Evolutionary conservation across 73 alveolate genomes (phyloP).

Genomic region (Paraurostyla sp.): DNA sequence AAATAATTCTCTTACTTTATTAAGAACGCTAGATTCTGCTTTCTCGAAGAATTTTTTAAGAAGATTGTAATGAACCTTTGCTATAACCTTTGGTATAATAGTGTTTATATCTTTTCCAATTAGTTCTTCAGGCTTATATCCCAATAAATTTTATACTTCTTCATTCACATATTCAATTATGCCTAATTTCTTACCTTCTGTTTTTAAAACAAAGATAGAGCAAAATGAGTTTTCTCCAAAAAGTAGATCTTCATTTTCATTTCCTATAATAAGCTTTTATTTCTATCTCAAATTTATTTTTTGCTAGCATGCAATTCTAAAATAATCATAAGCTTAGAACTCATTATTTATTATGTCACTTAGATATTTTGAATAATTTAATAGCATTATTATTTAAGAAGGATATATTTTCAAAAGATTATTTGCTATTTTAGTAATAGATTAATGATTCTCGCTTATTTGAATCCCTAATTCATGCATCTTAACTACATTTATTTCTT

Average conservation of each 20-base stretch:
- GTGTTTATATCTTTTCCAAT: conserved; percentile 42
- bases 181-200: conserved; percentile 11
- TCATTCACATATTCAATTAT: conserved; percentile 42
- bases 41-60: conserved; percentile 36
- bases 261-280: neutral
- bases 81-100: conserved; percentile 42
- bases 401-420: conserved; percentile 15
- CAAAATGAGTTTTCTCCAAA: conserved; percentile 53
- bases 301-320: neutral
- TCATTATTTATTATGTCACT: conserved; percentile 40
- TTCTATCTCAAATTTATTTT: neutral
- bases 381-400: neutral
- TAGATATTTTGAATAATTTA: conserved; percentile 21
- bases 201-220: conserved; percentile 20
- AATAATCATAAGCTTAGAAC: conserved; percentile 13
- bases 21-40: conserved; percentile 46
- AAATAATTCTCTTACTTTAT: conserved; percentile 44
- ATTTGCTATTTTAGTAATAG: conserved; percentile 9
- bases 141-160: conserved; percentile 21
- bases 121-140: conserved; percentile 15
- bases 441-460: conserved; percentile 30
- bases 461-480: conserved; percentile 48
- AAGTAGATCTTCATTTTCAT: conserved; percentile 27
- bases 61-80: conserved; percentile 20
- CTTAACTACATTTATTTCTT: conserved; percentile 36